These are phyloP conservation scores for Glonium stellatum DNA, from an alignment of 495 filamentous ascomycete genomes.

Conservation along the genomic window DNA sequence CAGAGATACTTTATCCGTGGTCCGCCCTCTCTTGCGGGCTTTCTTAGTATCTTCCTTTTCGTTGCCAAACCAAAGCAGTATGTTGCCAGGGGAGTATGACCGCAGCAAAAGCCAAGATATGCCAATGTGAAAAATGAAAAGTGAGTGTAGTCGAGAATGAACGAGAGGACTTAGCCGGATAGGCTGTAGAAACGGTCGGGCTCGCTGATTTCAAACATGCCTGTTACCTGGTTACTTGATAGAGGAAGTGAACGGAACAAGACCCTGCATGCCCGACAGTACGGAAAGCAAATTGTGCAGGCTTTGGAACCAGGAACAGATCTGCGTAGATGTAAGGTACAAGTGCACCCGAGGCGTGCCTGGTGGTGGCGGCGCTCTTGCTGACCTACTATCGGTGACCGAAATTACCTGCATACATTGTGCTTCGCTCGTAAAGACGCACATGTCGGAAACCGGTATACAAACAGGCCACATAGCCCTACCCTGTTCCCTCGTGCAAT, in stretches of 20 bases:
- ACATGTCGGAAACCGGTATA: not conserved
- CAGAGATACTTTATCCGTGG: conserved; percentile 2
- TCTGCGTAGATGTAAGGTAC: not conserved
- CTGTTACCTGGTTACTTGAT: not conserved
- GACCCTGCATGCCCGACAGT: not conserved
- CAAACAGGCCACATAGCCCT: not conserved
- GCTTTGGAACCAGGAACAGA: not conserved
- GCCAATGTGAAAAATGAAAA: not conserved
- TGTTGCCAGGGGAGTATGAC: not conserved
- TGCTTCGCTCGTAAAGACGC: not conserved
- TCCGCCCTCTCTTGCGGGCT: not conserved
- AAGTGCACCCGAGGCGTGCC: not conserved
- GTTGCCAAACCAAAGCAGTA: not conserved
- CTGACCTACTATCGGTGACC: not conserved
- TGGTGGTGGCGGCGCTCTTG: not conserved
- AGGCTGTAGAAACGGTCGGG: not conserved
- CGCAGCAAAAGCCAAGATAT: not conserved
- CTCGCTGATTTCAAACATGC: not conserved
- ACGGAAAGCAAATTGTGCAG: not conserved
- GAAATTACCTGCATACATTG: not conserved
- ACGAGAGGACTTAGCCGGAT: not conserved
- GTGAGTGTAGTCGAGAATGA: not conserved
- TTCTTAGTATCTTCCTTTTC: not conserved
- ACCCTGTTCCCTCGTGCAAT: not conserved
- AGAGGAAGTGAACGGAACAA: not conserved